Evolutionary conservation across 441 rosid genomes (phyloP), one percentile per base, ranked within the genome.

Genomic region (Breynia disticha): DNA sequence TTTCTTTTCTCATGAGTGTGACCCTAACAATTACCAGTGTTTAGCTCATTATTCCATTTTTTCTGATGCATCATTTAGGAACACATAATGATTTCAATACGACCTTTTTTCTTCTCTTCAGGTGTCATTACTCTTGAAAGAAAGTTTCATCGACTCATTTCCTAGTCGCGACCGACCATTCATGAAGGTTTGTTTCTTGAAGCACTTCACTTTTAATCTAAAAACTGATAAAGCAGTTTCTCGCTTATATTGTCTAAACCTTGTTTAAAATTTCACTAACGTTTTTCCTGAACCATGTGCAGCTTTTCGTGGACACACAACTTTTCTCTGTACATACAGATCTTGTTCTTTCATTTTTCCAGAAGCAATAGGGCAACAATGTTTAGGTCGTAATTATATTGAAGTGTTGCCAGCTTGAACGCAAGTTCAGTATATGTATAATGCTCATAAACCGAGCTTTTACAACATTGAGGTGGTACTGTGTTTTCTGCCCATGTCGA

Each of bases 251-350:
- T n/a, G 5, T 19, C 11, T 15, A n/a, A 10, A 16, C 22, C 21
- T 16, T 16, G 12, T 46, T 46, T 16, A 15, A 9, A 47, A 38
- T 19, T 63, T 69, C 59, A 56, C 55, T 43, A 13, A 22, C 11
- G 28, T 59, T 72, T 19, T 46, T 16, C 16, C 55, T 14, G 18
- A 21, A 57, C 15, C 72, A 52, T 50, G 8, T 65, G 56, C 95
- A 86, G 97, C 88, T 63, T 50, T 89, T 93, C 18, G 77, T 83
- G 81, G 99, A 89, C 69, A 89, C 99, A 15, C 99, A 93, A 67
- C 95, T 89, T 72, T 93, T 93, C 83, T 84, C 95, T 51, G 95
- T 86, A 69, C 99, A 86, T 65, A 86, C 99, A 50, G 97, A 86
- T 77, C 90, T 76, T 12, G 90, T 83, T 52, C 99, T 86, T 61